Evolutionary conservation across 164 flowering plant species (phyloP), one percentile per base, ranked within the genome.

Genomic region (Pachysandra terminalis): DNA sequence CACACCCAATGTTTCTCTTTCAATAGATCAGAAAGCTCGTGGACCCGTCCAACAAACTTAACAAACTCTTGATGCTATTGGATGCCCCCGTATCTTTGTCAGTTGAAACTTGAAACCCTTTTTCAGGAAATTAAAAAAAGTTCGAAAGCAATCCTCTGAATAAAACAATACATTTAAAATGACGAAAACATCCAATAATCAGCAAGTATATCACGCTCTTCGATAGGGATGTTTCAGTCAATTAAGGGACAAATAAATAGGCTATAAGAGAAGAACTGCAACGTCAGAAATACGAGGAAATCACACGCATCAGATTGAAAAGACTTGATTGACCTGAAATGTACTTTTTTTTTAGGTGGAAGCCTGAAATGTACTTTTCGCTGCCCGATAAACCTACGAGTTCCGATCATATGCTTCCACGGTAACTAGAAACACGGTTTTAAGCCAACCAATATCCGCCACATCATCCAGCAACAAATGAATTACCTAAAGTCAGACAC

Each of bases 201-300:
- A 45, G 10, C 17, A 2, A 15, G 1, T 45, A 45, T 45, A 10
- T 45, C 17, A 13, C 51, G 14, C 14, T 5, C 10, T 45, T 28
- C 62, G 9, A n/a, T 32, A 14, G 28, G 63, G 45, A 40, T 59
- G 63, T 32, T 28, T 32, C 9, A 22, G 28, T 62, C 16, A 14
- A 37, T 45, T 23, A 14, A n/a, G n/a, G 65, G 17, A 45, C 51
- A 15, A 45, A 5, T 12, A 7, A 32, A 7, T 45, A 45, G 51
- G 51, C 17, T 40, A n/a, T 40, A 40, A 40, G 45, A 40, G 45
- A n/a, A 10, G 37, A 61, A 49, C 12, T 24, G 25, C 51, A 35
- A 22, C 37, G 51, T 61, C 61, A 59, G 61, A 59, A 59, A 61
- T 8, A 22, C 27, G 26, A 62, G 23, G 65, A 40, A 5, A 24